A percentile compares a stretch with the other conserved stretches of the same genome.
Evolutionary conservation across 73 alveolate species (phyloP).

Genomic region (Paramecium primaurelia): DNA sequence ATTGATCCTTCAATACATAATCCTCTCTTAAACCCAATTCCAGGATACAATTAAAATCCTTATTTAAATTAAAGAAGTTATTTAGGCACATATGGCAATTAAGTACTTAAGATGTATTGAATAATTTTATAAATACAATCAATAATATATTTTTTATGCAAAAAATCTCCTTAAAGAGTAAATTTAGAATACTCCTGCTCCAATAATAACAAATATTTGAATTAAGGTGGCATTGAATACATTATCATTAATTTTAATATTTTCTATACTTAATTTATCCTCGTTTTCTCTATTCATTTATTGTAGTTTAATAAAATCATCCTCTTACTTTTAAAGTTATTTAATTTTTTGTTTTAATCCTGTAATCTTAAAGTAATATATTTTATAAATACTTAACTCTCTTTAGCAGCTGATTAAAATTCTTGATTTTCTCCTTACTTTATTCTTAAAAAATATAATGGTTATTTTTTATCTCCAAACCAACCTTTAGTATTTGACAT

Average conservation of each 20-base stretch:
- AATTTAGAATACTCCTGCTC: conserved; percentile 24
- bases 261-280: conserved; percentile 28
- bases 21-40: conserved; percentile 13
- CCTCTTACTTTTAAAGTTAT: not conserved
- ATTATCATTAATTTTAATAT: conserved; percentile 31
- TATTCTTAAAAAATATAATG: not conserved
- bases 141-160: conserved; percentile 46
- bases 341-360: conserved; percentile 29
- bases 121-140: conserved; percentile 11
- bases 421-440: conserved; percentile 32
- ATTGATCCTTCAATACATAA: not conserved
- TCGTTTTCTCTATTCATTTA: conserved; percentile 36
- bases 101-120: conserved; percentile 40
- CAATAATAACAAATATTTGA: not conserved
- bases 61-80: conserved; percentile 8
- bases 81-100: conserved; percentile 11
- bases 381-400: not conserved
- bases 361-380: not conserved
- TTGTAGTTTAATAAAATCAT: conserved; percentile 21
- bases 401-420: conserved; percentile 24
- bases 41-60: conserved; percentile 25
- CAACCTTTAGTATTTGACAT: not conserved
- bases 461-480: conserved; percentile 20
- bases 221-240: conserved; percentile 25
- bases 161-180: conserved; percentile 29